Evolutionary conservation across 192 early-diverging fungal species (phyloP).

Genomic region (Diversispora eburnea): DNA sequence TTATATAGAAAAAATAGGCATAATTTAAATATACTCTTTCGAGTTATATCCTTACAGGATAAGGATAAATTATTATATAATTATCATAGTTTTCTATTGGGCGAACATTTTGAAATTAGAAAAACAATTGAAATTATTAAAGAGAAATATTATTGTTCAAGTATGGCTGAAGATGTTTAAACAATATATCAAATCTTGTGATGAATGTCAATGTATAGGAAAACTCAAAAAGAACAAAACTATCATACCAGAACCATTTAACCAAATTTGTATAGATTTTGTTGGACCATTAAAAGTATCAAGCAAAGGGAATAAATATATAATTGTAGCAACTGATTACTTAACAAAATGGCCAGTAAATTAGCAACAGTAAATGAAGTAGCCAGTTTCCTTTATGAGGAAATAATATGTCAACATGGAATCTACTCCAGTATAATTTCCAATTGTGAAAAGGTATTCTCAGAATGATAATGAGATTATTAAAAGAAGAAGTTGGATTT

Average conservation of each 20-base stretch:
- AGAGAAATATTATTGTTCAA: conserved; percentile 22
- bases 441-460: background rate
- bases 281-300: background rate
- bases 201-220: conserved; percentile 1
- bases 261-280: background rate
- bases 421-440: background rate
- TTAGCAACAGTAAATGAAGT: background rate
- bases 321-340: conserved; percentile 16
- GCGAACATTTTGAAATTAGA: conserved; percentile 26
- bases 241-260: background rate
- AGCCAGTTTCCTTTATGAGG: background rate
- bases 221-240: background rate
- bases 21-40: background rate
- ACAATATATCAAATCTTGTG: conserved; percentile 25
- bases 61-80: conserved; percentile 7
- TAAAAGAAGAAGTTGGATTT: background rate
- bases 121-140: conserved; percentile 11
- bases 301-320: background rate
- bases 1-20: background rate
- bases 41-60: too few species aligned
- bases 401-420: conserved; percentile 9
- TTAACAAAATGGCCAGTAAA: conserved; percentile 3
- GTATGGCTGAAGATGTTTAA: conserved; percentile 22
- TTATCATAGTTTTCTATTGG: background rate
- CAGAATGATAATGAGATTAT: background rate